Conservation (phyloP, 495 filamentous ascomycete genomes). For the Penicillium bovifimosum region DNA sequence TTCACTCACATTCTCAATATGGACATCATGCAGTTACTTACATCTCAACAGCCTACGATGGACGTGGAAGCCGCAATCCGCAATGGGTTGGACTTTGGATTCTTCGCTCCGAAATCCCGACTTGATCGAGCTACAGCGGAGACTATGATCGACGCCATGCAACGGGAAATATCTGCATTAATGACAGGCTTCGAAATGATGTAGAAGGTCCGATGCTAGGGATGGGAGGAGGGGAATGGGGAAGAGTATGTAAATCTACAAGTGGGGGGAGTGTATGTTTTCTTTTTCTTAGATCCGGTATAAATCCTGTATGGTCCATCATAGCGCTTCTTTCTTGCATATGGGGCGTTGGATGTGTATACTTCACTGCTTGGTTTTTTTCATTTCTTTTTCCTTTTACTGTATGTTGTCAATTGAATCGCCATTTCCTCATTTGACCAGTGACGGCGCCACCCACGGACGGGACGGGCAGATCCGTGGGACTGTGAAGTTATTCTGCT, state of each 20-base stretch:
- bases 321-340: slow-evolving; percentile 20
- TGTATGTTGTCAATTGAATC: background rate
- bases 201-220: slow-evolving; percentile 7
- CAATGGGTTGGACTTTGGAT: slow-evolving; percentile 29
- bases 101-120: slow-evolving; percentile 25
- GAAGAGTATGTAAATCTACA: slow-evolving; percentile 1
- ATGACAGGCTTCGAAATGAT: slow-evolving; percentile 1
- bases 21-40: slow-evolving; percentile 17
- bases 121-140: slow-evolving; percentile 18
- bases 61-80: slow-evolving; percentile 34
- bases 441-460: slow-evolving; percentile 11
- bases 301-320: background rate
- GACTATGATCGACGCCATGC: slow-evolving; percentile 19
- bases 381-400: background rate
- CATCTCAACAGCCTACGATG: slow-evolving; percentile 26
- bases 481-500: background rate
- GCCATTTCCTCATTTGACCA: slow-evolving; percentile 2
- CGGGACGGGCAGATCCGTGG: slow-evolving; percentile 19
- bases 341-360: slow-evolving; percentile 20
- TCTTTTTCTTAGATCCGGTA: background rate
- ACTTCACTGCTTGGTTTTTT: background rate
- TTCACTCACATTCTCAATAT: background rate
- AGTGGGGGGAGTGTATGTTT: background rate
- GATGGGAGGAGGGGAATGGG: background rate
- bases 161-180: slow-evolving; percentile 16